Evolutionary conservation across 176 grass and related monocot genomes (phyloP).

Genomic region (Thinopyrum elongatum): DNA sequence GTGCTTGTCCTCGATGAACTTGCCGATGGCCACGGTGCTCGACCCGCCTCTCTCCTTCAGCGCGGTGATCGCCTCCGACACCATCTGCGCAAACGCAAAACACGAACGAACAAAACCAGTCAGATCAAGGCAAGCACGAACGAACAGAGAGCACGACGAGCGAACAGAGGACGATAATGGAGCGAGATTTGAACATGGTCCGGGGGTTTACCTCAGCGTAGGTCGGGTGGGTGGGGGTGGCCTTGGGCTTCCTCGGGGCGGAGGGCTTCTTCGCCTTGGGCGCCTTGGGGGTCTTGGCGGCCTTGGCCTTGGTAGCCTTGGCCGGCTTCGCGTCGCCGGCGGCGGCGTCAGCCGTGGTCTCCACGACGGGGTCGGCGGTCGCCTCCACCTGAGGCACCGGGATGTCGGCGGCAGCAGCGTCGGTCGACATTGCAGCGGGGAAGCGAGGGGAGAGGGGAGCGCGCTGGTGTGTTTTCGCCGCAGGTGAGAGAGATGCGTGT

Average conservation of each 20-base stretch:
- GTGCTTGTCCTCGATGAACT: conserved; percentile 75
- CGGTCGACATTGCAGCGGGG: conserved; percentile 40
- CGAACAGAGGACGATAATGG: background rate
- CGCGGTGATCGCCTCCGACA: conserved; percentile 65
- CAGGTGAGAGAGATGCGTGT: background rate
- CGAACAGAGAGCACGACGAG: background rate
- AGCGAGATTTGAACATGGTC: background rate
- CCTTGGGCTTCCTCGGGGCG: conserved; percentile 30
- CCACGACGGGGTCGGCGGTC: background rate
- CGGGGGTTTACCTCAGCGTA: conserved; percentile 59
- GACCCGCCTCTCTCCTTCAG: conserved; percentile 82
- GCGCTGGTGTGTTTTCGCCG: background rate
- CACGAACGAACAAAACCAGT: background rate
- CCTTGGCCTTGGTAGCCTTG: conserved; percentile 51
- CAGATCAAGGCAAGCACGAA: background rate
- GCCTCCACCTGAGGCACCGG: conserved; percentile 26
- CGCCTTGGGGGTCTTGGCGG: conserved; percentile 22
- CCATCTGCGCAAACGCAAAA: conserved; percentile 45
- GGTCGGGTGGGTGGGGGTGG: conserved; percentile 48
- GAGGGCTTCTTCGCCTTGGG: conserved; percentile 25
- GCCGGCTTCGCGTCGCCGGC: conserved; percentile 43
- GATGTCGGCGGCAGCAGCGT: conserved; percentile 9
- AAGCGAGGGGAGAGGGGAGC: background rate
- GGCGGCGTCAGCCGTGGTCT: background rate
- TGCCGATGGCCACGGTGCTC: conserved; percentile 71